Evolutionary conservation across 345 rosid species (phyloP).

Genomic region (Rhodamnia argentea): DNA sequence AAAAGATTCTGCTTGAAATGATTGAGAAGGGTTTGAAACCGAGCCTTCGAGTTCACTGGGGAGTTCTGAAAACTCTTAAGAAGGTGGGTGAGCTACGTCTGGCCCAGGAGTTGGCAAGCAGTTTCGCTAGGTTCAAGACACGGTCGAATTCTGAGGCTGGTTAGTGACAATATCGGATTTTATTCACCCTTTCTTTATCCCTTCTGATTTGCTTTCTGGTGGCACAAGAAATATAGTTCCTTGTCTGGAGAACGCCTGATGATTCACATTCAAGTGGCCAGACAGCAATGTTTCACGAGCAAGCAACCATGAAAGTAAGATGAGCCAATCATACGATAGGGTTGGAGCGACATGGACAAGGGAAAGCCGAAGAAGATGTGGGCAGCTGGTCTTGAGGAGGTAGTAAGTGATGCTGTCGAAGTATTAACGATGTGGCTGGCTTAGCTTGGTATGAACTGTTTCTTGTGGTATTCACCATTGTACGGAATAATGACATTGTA

Average conservation of each 20-base stretch:
- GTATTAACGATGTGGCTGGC: not conserved
- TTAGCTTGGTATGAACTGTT: not conserved
- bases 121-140: slow-evolving; percentile 6
- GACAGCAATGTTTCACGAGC: not conserved
- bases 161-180: not conserved
- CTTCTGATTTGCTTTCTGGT: not conserved
- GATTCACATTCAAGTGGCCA: not conserved
- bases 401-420: not conserved
- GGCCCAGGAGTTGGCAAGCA: slow-evolving; percentile 9
- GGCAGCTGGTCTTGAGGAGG: not conserved
- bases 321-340: not conserved
- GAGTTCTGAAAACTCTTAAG: slow-evolving; percentile 18
- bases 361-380: not conserved
- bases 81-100: slow-evolving; percentile 16
- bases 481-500: not conserved
- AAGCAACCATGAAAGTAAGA: not conserved
- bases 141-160: not conserved
- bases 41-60: slow-evolving; percentile 13
- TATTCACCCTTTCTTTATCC: not conserved
- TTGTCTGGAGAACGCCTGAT: not conserved
- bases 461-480: not conserved
- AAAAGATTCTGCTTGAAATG: slow-evolving; percentile 36
- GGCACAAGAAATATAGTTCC: not conserved
- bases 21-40: slow-evolving; percentile 43
- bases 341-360: not conserved